Conservation (phyloP, 2,329 filamentous ascomycete genomes). For the Colletotrichum endophyticum region DNA sequence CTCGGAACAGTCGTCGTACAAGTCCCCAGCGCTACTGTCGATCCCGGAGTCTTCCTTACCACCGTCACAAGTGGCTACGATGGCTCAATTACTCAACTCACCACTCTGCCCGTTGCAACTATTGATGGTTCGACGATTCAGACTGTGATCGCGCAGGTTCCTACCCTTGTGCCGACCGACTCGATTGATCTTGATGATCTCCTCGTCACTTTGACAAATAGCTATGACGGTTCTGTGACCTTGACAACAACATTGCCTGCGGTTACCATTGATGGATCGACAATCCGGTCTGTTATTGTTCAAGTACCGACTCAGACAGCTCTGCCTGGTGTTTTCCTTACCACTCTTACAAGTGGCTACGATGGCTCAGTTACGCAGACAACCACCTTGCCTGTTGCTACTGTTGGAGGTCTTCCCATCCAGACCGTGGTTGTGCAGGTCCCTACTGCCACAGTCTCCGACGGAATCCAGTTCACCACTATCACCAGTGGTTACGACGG, state of each 20-base stretch:
- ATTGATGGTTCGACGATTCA: background rate
- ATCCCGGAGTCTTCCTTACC: background rate
- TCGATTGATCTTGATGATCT: background rate
- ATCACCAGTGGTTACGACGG: background rate
- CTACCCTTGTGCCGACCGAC: background rate
- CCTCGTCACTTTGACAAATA: background rate
- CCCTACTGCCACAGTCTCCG: background rate
- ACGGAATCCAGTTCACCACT: background rate
- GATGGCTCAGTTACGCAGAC: background rate
- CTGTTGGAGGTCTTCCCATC: background rate
- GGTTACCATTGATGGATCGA: background rate
- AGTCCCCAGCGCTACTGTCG: background rate
- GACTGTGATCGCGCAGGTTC: background rate
- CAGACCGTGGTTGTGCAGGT: background rate
- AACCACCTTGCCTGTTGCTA: background rate
- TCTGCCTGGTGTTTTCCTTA: background rate
- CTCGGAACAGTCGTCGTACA: background rate
- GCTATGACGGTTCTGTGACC: background rate
- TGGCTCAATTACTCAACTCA: background rate
- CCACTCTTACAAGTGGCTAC: background rate
- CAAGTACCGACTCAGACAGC: background rate
- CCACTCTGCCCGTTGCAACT: background rate
- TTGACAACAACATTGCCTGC: background rate
- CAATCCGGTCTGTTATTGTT: background rate
- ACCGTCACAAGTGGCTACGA: background rate